Conservation (phyloP, 164 flowering plant species). For the Stephania japonica region DNA sequence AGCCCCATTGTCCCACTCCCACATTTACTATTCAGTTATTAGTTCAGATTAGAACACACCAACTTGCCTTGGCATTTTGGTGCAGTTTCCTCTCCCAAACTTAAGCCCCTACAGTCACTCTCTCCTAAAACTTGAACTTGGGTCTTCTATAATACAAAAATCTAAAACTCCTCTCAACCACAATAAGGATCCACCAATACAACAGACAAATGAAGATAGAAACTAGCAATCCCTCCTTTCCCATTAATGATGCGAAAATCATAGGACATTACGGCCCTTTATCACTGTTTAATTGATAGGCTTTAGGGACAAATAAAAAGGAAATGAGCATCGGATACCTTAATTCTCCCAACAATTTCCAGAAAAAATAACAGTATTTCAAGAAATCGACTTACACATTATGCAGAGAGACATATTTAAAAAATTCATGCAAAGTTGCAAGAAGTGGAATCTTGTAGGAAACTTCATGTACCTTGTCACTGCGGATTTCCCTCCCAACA, state of each 20-base stretch:
- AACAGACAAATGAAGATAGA: background rate
- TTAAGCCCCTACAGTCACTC: too few species aligned
- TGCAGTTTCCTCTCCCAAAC: too few species aligned
- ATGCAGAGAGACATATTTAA: background rate
- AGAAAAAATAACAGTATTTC: background rate
- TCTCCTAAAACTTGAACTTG: too few species aligned
- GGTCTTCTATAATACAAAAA: too few species aligned
- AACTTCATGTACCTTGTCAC: constrained; percentile 47
- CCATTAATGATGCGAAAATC: background rate
- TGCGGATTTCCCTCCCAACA: constrained; percentile 53
- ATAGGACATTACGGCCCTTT: background rate
- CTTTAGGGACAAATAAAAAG: background rate
- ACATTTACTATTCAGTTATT: too few species aligned
- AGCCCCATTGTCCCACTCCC: too few species aligned
- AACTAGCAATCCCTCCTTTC: background rate
- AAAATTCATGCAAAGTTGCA: background rate
- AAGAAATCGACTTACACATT: background rate
- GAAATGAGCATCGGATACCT: background rate
- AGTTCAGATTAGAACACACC: too few species aligned
- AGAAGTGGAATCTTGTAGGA: background rate
- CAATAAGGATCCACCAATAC: background rate
- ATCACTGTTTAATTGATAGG: background rate
- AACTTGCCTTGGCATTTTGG: too few species aligned
- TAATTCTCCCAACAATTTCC: background rate
- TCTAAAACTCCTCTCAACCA: too few species aligned